Evolutionary conservation across 2,329 filamentous ascomycete species (phyloP).

Genomic region (Fusarium sp.): DNA sequence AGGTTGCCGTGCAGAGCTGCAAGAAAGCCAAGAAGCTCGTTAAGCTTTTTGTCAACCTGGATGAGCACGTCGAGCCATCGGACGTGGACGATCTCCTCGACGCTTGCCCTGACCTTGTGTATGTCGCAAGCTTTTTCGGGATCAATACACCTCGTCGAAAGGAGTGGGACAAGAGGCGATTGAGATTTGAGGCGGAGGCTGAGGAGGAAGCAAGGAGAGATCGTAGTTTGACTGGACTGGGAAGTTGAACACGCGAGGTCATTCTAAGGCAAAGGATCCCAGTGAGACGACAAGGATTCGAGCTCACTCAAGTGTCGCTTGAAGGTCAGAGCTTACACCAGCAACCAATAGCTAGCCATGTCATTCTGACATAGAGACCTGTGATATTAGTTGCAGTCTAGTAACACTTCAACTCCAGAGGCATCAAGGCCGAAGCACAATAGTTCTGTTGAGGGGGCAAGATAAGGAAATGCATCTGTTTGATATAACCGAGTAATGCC

Average conservation of each 20-base stretch:
- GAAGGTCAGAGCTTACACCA: not conserved
- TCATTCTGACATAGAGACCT: not conserved
- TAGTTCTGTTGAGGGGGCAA: not conserved
- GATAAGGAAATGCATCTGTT: not conserved
- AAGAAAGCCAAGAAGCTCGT: conserved; percentile 6
- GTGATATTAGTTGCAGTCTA: no score
- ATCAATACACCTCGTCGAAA: not conserved
- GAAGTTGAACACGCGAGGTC: not conserved
- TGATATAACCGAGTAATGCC: conserved; percentile 27
- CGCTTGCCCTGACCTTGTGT: conserved; percentile 8
- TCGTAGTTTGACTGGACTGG: not conserved
- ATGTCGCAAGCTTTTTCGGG: not conserved
- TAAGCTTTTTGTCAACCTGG: not conserved
- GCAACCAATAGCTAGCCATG: not conserved
- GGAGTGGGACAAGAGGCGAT: conserved; percentile 1
- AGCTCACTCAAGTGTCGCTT: not conserved
- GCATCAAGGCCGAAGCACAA: not conserved
- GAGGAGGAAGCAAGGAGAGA: not conserved
- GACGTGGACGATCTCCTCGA: conserved; percentile 6
- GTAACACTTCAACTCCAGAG: not conserved
- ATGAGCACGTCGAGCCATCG: not conserved
- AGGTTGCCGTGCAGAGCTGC: not conserved
- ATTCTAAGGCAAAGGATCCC: not conserved
- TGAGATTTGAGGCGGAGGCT: not conserved
- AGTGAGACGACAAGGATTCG: not conserved